Base-by-base conservation (phyloP, 345 rosid species). In the Eucalyptus marginata region DNA sequence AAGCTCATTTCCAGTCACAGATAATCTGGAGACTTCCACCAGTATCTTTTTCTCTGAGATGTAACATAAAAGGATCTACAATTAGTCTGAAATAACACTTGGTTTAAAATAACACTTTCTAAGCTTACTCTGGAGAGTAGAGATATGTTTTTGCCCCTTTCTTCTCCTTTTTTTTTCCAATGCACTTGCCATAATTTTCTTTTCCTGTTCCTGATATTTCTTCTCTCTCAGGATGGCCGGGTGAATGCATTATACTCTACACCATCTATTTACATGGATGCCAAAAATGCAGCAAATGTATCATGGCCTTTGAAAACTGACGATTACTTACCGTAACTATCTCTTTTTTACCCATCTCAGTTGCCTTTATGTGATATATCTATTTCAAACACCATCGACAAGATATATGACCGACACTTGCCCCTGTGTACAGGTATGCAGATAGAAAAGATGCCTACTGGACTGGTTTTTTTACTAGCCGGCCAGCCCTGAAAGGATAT, bases 391-490 rank as follows among this genome's bases (percentile, higher is more conserved):
- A 44, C 36, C 58, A 87, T 31, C 10, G 44, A 46, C 64, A 6
- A 8, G 54, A 88, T 46, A 47, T 49, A 85, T 88, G 47, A 58
- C 83, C 1, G 13, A 18, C 80, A 33, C 80, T 68, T 36, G 25
- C 71, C n/a, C 24, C 58, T 89, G 59, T 47, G 64, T 91, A 89
- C 92, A 97, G 99, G 88, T 95, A 97, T 91, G 98, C 98, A 52
- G 98, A 96, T 92, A 51, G 90, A 13, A 86, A 9, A 59, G 80
- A 92, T 90, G 95, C 96, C 49, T 97, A 97, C 85, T 97, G 98
- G 98, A 97, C 99, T 50, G 99, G 99, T 83, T 97, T 80, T 92
- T 97, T 97, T 91, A 94, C 96, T 43, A 95, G 98, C 90, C 96
- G 98, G 54, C 98, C 99, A 49, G 95, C 94, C 87, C 91, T 97